These are phyloP conservation scores for Calonectria henricotiae DNA, from an alignment of 2,329 filamentous ascomycete species.

Conservation along the genomic window DNA sequence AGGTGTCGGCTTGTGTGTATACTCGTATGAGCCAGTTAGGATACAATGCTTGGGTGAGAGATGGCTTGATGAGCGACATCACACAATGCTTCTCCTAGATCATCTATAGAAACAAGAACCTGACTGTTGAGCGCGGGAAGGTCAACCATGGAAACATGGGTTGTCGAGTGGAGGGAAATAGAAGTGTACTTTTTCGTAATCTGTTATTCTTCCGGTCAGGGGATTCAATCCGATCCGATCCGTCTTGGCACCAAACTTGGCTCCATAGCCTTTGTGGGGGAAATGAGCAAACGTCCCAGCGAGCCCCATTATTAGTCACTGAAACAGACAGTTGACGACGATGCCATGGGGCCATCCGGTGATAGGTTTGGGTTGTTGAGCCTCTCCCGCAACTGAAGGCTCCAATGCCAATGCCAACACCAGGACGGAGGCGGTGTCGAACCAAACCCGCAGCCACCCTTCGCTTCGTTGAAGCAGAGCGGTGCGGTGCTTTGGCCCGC, in stretches of 20 bases:
- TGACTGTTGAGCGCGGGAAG: not conserved
- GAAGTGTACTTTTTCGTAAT: not conserved
- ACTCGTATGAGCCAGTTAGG: not conserved
- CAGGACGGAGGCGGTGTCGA: too few species aligned
- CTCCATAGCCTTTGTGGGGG: not conserved
- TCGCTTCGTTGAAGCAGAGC: not conserved
- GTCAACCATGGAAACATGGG: too few species aligned
- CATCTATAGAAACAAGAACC: not conserved
- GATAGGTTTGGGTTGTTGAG: not conserved
- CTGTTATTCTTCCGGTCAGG: not conserved
- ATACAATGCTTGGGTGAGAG: not conserved
- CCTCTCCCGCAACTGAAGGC: not conserved
- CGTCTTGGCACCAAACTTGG: not conserved
- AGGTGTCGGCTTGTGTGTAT: too few species aligned
- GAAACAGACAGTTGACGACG: not conserved
- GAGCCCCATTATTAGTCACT: not conserved
- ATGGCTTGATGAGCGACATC: not conserved
- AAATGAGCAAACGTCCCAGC: not conserved
- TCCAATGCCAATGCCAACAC: not conserved
- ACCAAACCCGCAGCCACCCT: not conserved
- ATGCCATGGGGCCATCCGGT: not conserved
- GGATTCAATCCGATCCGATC: not conserved
- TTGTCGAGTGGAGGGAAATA: too few species aligned
- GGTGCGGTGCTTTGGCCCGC: not conserved
- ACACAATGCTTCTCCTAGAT: not conserved